Evolutionary conservation across 345 rosid genomes (phyloP).

Genomic region (Ricinus communis): DNA sequence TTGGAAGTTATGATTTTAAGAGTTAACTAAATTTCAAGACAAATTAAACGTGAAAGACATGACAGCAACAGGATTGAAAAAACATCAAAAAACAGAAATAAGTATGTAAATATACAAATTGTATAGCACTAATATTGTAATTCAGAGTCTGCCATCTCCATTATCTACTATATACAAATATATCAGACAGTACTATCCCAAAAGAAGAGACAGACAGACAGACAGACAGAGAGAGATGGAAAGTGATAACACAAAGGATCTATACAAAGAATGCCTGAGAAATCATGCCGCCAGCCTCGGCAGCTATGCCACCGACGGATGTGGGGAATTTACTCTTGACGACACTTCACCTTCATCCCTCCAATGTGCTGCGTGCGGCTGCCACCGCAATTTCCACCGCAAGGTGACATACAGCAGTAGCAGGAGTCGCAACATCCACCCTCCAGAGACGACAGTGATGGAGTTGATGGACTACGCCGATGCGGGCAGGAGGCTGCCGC

Average conservation of each 20-base stretch:
- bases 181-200: not conserved
- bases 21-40: no score
- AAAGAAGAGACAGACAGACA: not conserved
- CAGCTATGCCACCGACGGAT: conserved; percentile 79
- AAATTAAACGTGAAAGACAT: no score
- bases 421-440: conserved; percentile 19
- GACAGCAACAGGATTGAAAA: no score
- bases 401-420: conserved; percentile 30
- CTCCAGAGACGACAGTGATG: conserved; percentile 16
- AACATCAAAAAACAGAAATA: no score
- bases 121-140: not conserved
- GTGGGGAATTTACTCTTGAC: conserved; percentile 65
- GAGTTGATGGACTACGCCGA: conserved; percentile 28
- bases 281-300: conserved; percentile 91
- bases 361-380: conserved; percentile 85
- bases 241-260: conserved; percentile 16
- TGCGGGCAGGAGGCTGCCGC: not conserved
- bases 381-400: conserved; percentile 98
- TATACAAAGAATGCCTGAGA: conserved; percentile 74
- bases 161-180: not conserved
- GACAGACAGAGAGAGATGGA: conserved; percentile 22
- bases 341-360: conserved; percentile 37
- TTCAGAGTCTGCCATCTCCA: not conserved
- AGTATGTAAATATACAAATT: not conserved
- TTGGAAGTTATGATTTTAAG: no score